Conservation (phyloP, 345 rosid genomes). For the Brassica carinata region DNA sequence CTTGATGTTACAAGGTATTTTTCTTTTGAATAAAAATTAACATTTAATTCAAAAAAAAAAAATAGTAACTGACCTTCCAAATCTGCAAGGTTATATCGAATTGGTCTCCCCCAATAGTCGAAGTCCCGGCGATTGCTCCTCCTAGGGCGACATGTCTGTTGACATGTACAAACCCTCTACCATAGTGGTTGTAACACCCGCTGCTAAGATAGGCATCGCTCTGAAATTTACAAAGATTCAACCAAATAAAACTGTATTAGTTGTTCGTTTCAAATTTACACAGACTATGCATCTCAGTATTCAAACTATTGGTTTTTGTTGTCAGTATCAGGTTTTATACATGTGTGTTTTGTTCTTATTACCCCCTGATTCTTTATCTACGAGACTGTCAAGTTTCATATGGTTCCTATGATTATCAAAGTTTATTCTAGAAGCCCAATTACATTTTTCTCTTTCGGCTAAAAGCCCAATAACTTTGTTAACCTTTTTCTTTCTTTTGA, state of each 20-base stretch:
- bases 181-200: neutral
- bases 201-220: neutral
- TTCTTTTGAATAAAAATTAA: too few relatives aligned
- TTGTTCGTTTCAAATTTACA: too few relatives aligned
- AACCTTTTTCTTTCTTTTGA: too few relatives aligned
- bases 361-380: neutral
- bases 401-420: neutral
- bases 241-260: neutral
- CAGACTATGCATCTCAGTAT: too few relatives aligned
- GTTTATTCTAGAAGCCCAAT: neutral
- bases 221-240: neutral
- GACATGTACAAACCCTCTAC: neutral
- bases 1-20: too few relatives aligned
- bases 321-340: too few relatives aligned
- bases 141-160: neutral
- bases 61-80: neutral
- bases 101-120: neutral
- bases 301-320: too few relatives aligned
- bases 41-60: too few relatives aligned
- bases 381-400: neutral
- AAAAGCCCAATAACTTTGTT: too few relatives aligned
- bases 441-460: neutral
- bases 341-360: too few relatives aligned
- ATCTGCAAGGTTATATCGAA: neutral
- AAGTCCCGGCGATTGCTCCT: neutral